Base-by-base conservation (phyloP, 306 rosid genomes). In the Medicago ruthenica region DNA sequence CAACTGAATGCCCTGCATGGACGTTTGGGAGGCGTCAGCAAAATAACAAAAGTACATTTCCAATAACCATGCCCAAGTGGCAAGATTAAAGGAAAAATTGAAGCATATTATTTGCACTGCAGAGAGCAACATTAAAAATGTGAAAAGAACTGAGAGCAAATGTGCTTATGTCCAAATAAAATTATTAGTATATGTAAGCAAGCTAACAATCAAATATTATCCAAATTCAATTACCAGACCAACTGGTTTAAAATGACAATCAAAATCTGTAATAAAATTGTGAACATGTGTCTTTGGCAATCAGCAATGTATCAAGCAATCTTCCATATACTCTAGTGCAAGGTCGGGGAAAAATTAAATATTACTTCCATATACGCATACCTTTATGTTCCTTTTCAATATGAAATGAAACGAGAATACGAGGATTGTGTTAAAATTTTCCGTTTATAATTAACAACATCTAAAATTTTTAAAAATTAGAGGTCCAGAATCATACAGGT, bases 1-100 rank as follows among this genome's bases (percentile, higher is more conserved):
- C 86, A 72, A 81, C 90, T 70, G 72, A 81, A 80, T 73, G 74
- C 62, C 86, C 85, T 73, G 77, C 86, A 70, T 42, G 48, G 13
- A 61, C 10, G 36, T 77, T 57, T 48, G 55, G 8, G 36, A 71
- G 44, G 71, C 4, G 51, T 71, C 60, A 80, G 71, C 55, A 63
- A 16, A 55, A 84, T 15, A 80, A 64, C 57, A 66, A 76, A 77
- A 61, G 12, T 4, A 40, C 71, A 78, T 50, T 34, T 50, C 47
- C 24, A 69, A 67, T 2, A 70, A 50, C 48, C 21, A 50, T 71
- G 44, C 59, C 5, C 21, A n/a, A 3, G 37, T 51, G 62, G 72
- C 69, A 45, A 69, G 22, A 65, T 45, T 69, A 76, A 54, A 78
- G 51, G 60, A 48, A 55, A 71, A 57, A 39, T 7, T 31, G 58